phyloP scores from a whole-genome alignment of 306 rosid species.

The Cotoneaster glaucophyllus region DNA sequence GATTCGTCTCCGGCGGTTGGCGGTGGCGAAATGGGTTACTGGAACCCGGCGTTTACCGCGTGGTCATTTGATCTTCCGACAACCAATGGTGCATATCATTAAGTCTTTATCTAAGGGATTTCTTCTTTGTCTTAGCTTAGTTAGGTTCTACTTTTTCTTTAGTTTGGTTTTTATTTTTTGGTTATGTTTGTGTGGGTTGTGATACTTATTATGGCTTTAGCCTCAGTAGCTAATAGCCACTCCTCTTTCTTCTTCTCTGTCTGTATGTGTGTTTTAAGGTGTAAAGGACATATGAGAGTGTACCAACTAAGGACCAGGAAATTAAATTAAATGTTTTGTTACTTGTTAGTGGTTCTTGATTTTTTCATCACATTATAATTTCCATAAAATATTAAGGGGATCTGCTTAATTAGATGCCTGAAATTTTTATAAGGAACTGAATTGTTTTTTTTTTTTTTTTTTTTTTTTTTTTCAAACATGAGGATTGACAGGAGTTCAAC shows the following conservation, averaged over 20 bases:
- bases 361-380: neutral
- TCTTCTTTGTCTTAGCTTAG: neutral
- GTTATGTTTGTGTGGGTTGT: slow-evolving; percentile 24
- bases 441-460: too few relatives aligned
- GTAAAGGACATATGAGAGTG: slow-evolving; percentile 32
- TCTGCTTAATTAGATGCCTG: neutral
- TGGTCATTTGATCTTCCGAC: slow-evolving; percentile 90
- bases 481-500: too few relatives aligned
- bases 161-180: neutral
- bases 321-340: slow-evolving; percentile 18
- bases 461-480: too few relatives aligned
- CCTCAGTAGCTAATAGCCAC: neutral
- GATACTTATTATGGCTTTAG: slow-evolving; percentile 36
- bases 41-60: slow-evolving; percentile 60
- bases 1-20: slow-evolving; percentile 48
- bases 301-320: slow-evolving; percentile 19
- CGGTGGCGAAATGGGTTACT: slow-evolving; percentile 68
- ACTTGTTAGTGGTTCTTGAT: neutral
- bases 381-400: neutral
- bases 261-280: slow-evolving; percentile 31
- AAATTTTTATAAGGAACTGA: too few relatives aligned
- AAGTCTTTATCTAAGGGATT: neutral
- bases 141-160: neutral
- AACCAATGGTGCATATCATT: slow-evolving; percentile 70
- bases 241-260: neutral